Evolutionary conservation across 2,329 filamentous ascomycete genomes (phyloP), one percentile per base, ranked within the genome.

Genomic region (Clonostachys solani): DNA sequence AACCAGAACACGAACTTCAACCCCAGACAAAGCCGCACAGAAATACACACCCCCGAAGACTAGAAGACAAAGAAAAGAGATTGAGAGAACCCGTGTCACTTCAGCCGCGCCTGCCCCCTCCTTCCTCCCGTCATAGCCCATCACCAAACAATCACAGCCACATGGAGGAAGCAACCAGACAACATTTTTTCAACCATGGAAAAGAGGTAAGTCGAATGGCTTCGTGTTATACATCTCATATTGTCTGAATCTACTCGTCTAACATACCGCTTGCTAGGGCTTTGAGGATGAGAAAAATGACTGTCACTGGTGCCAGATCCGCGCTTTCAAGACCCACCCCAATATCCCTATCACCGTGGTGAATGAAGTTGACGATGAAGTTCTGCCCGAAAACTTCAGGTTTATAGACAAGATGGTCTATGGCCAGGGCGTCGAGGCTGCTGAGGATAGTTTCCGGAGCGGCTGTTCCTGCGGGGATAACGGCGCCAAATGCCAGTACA

Each of bases 331-430:
- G 1, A 77, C 68, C 0, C 74, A 81, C 50, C 49, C 60, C 0
- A 49, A 60, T 2, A 71, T 69, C 8, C 80, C 81, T 2, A 74
- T 90, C 23, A 79, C 78, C 0, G 74, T 92, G 2, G 67, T 83
- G 45, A 92, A 92, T 58, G 67, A 74, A 1, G 65, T 79, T 3
- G 83, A 87, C 54, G 65, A 74, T 48, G 72, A 56, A 53, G 74
- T 55, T n/a, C 68, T 83, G 13, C 83, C 86, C 0, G 65, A 79
- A 0, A 68, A 78, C 37, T 95, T 94, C 55, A 72, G 72, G 0
- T 92, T 92, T 61, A 84, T 91, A 46, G 71, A 83, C 7, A 64
- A 75, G 1, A 83, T 81, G 10, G 68, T 85, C 5, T 70, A 87
- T 2, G 67, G 77, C 4, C 55, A 74, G 1, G 85, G 80, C 17